Evolutionary conservation across 1,139 yeast species (phyloP), one percentile per base, ranked within the genome.

Genomic region (Yueomyces sp.): DNA sequence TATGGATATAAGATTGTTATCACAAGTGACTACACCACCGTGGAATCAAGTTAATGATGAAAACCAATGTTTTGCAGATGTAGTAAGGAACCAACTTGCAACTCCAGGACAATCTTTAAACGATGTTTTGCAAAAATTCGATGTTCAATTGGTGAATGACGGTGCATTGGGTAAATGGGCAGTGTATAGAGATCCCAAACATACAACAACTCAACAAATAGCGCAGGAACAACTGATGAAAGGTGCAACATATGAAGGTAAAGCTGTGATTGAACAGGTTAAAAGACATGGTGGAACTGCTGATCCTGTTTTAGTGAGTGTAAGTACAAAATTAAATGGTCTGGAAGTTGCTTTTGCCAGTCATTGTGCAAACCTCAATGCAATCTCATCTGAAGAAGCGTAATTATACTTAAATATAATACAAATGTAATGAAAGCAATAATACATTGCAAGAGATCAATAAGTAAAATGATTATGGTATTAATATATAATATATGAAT

Each of bases 281-380:
- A 64, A 65, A 41, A 9, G 35, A 11, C 53, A 63, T 5, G 64
- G 66, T 12, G 65, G 66, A 31, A 63, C 71, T 31, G 72, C 69
- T 46, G 76, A 72, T 45, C 75, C 75, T 4, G 62, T 63, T 40
- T 48, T 71, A 39, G 62, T 71, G 26, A 65, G 71, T 32, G 65
- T 70, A 4, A 56, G 65, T 26, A 61, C 73, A 5, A 70, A 70
- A 48, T 51, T 71, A 38, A 57, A 54, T 39, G 64, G 64, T 1
- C 46, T 65, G 36, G 67, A 63, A 39, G 59, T 52, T 42, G 47
- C 19, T 6, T 11, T 33, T 11, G 35, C 35, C 5, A n/a, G 19
- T 33, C 35, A 33, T 33, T 5, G 6, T 33, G n/a, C 35, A n/a
- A 33, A 33, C n/a, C n/a, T 33, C 8, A 19, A 11, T 11, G 35